phyloP scores from a whole-genome alignment of 257 asterid genomes.

The Solanum pennellii region DNA sequence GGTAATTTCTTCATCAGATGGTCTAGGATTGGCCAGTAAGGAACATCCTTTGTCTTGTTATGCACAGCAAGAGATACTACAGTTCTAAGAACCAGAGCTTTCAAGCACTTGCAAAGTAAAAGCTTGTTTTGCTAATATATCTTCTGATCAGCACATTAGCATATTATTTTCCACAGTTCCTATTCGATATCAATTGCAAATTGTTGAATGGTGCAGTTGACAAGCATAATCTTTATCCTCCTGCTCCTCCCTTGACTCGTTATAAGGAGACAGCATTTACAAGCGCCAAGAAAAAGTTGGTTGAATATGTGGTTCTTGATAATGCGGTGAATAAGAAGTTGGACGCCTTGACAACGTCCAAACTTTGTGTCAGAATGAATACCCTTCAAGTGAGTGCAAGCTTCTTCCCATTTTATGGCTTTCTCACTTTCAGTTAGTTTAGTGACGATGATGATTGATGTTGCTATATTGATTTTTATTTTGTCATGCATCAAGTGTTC shows the following conservation, averaged over 20 bases:
- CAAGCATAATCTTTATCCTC: constrained; percentile 61
- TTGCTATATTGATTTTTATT: neutral
- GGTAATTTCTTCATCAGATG: neutral
- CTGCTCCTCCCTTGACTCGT: constrained; percentile 86
- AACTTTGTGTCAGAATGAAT: constrained; percentile 80
- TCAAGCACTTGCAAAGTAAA: neutral
- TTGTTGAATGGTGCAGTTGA: constrained; percentile 51
- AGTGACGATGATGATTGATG: neutral
- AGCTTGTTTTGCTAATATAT: neutral
- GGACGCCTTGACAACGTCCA: constrained; percentile 66
- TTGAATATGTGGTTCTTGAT: constrained; percentile 44
- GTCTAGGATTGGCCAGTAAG: neutral
- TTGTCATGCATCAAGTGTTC: neutral
- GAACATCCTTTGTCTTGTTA: neutral
- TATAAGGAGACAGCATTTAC: constrained; percentile 85
- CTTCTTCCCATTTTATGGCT: neutral
- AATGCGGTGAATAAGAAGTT: constrained; percentile 44
- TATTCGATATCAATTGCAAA: constrained; percentile 5
- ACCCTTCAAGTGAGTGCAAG: constrained; percentile 70
- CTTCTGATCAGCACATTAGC: neutral
- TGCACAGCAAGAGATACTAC: neutral
- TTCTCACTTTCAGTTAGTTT: neutral
- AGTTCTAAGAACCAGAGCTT: neutral
- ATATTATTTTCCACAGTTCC: neutral
- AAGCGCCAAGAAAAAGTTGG: constrained; percentile 57